Percentiles rank a stretch among this genome's conserved stretches.
These are phyloP conservation scores for Strigomonas culicis DNA, from an alignment of 208 protist genomes.

Conservation along the genomic window DNA sequence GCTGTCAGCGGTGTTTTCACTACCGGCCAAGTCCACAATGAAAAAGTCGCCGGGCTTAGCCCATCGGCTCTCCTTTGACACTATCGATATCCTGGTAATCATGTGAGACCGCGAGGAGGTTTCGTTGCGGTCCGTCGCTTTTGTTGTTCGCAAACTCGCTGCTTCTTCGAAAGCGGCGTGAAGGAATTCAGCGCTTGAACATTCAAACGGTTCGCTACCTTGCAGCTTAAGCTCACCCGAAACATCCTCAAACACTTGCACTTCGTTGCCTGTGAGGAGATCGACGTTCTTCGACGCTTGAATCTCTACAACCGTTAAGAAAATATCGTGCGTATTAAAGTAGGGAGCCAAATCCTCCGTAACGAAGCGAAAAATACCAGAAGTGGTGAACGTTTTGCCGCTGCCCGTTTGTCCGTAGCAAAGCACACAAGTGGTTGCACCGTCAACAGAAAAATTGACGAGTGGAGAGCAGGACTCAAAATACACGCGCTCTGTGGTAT, in stretches of 20 bases:
- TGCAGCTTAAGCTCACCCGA: slow-evolving; percentile 73
- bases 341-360: slow-evolving; percentile 48
- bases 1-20: slow-evolving; percentile 88
- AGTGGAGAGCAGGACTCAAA: slow-evolving; percentile 75
- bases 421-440: slow-evolving; percentile 79
- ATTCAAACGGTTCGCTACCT: slow-evolving; percentile 75
- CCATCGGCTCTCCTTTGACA: slow-evolving; percentile 78
- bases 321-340: slow-evolving; percentile 66
- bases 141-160: slow-evolving; percentile 67
- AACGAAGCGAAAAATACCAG: slow-evolving; percentile 69
- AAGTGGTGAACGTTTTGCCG: slow-evolving; percentile 89
- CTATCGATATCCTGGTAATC: slow-evolving; percentile 77
- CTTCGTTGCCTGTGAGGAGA: slow-evolving; percentile 69
- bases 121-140: slow-evolving; percentile 77
- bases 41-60: slow-evolving; percentile 82
- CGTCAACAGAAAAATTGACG: slow-evolving; percentile 71
- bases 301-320: slow-evolving; percentile 82
- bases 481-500: slow-evolving; percentile 71
- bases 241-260: slow-evolving; percentile 83
- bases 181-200: slow-evolving; percentile 70
- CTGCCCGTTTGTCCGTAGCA: slow-evolving; percentile 92
- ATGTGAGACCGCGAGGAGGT: slow-evolving; percentile 85
- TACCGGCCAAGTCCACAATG: slow-evolving; percentile 86
- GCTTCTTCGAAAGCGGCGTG: slow-evolving; percentile 79
- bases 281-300: slow-evolving; percentile 73